A percentile compares a stretch with the other conserved stretches of the same genome.
phyloP scores from a whole-genome alignment of 2,329 filamentous ascomycete species.

The Hypoxylon sp. region DNA sequence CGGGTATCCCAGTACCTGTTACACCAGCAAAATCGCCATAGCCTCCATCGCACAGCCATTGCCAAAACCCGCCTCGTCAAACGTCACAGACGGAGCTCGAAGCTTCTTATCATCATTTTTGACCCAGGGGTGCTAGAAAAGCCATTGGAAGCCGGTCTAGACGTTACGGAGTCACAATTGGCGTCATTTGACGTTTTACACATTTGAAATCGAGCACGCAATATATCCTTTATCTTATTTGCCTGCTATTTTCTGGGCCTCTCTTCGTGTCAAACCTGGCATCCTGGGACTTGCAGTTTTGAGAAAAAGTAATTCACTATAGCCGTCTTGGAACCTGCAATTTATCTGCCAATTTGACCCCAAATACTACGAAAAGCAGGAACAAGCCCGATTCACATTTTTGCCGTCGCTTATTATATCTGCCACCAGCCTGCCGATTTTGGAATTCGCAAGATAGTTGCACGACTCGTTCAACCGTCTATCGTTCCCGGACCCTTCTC shows the following conservation, averaged over 20 bases:
- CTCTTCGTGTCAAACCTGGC: slow-evolving; percentile 39
- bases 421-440: slow-evolving; percentile 11
- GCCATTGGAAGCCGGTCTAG: slow-evolving; percentile 35
- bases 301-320: slow-evolving; percentile 32
- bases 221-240: slow-evolving; percentile 42
- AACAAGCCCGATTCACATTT: slow-evolving; percentile 26
- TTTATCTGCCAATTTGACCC: slow-evolving; percentile 23
- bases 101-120: slow-evolving; percentile 36
- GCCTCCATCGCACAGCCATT: slow-evolving; percentile 27
- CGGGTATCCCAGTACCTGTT: slow-evolving; percentile 36
- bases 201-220: slow-evolving; percentile 47
- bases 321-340: slow-evolving; percentile 23
- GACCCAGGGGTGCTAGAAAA: slow-evolving; percentile 33
- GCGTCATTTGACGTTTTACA: slow-evolving; percentile 52
- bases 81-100: slow-evolving; percentile 29
- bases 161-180: slow-evolving; percentile 46
- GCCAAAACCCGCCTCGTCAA: slow-evolving; percentile 26
- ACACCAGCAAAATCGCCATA: slow-evolving; percentile 32
- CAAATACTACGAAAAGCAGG: slow-evolving; percentile 19
- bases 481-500: slow-evolving; percentile 27
- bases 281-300: slow-evolving; percentile 34
- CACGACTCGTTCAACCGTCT: slow-evolving; percentile 22
- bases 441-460: slow-evolving; percentile 27
- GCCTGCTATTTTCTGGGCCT: slow-evolving; percentile 20
- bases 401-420: slow-evolving; percentile 12